Conservation (phyloP, 495 filamentous ascomycete genomes). For the Gamarada debralockiae region DNA sequence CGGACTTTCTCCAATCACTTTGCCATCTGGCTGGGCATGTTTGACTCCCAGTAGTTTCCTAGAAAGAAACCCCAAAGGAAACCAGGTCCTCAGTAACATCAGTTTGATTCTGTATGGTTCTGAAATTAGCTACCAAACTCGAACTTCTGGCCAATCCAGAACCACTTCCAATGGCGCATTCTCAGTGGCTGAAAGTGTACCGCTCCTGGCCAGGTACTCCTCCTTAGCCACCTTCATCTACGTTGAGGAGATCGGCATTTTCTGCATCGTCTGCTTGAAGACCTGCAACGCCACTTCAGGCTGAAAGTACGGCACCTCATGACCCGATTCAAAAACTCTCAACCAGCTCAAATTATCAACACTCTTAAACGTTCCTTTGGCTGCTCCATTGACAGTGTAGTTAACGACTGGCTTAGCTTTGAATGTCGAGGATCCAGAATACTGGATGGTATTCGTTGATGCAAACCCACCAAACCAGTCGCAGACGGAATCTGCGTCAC, state of each 20-base stretch:
- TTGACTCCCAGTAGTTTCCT: too few relatives aligned
- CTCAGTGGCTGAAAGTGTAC: too few relatives aligned
- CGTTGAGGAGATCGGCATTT: constrained; percentile 31
- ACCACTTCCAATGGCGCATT: too few relatives aligned
- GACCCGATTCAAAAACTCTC: constrained; percentile 48
- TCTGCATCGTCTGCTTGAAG: constrained; percentile 47
- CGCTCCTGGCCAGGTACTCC: too few relatives aligned
- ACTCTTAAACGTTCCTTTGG: constrained; percentile 47
- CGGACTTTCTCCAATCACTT: too few relatives aligned
- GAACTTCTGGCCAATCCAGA: too few relatives aligned
- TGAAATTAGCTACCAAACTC: too few relatives aligned
- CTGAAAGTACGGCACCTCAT: constrained; percentile 40
- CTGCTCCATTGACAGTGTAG: constrained; percentile 45
- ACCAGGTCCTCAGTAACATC: too few relatives aligned
- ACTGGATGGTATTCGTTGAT: constrained; percentile 41
- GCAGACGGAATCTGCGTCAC: constrained; percentile 54
- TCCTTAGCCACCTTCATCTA: too few relatives aligned
- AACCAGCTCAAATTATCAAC: constrained; percentile 48
- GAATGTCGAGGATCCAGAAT: constrained; percentile 35
- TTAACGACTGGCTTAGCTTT: constrained; percentile 28
- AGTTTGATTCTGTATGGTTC: too few relatives aligned
- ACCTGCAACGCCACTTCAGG: constrained; percentile 40
- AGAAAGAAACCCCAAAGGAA: too few relatives aligned
- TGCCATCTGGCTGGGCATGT: too few relatives aligned
- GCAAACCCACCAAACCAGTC: constrained; percentile 47